Evolutionary conservation across 345 rosid species (phyloP).

Genomic region (Citrus inodora): DNA sequence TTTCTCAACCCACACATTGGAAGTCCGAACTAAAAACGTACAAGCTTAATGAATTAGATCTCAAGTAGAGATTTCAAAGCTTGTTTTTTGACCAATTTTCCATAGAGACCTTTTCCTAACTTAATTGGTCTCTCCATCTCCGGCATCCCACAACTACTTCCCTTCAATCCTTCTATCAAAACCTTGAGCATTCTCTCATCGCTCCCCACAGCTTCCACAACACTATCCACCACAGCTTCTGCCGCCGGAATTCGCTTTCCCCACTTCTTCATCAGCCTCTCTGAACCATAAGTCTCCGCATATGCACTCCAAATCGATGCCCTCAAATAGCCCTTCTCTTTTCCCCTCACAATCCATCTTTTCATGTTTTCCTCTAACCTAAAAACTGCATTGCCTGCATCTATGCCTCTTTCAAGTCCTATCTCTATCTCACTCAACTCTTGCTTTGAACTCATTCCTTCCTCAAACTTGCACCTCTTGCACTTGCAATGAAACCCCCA

Average conservation of each 20-base stretch:
- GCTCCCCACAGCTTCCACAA: conserved; percentile 53
- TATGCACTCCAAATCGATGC: conserved; percentile 80
- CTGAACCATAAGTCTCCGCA: conserved; percentile 46
- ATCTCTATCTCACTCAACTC: conserved; percentile 53
- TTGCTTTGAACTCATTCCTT: conserved; percentile 35
- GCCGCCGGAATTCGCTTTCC: conserved; percentile 58
- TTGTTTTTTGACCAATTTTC: conserved; percentile 73
- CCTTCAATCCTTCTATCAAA: conserved; percentile 41
- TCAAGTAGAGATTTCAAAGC: conserved; percentile 62
- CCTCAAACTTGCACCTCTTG: conserved; percentile 69
- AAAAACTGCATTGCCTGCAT: conserved; percentile 45
- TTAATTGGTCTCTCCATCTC: conserved; percentile 55
- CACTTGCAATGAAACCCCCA: conserved; percentile 82
- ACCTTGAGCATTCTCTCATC: conserved; percentile 65
- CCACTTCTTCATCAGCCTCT: conserved; percentile 60
- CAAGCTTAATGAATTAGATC: conserved; percentile 3
- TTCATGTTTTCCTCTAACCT: conserved; percentile 75
- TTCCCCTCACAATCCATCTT: conserved; percentile 66
- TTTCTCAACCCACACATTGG: too few relatives aligned
- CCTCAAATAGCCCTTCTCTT: conserved; percentile 68
- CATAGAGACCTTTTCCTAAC: conserved; percentile 61
- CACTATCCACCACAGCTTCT: conserved; percentile 51
- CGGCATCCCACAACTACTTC: conserved; percentile 27
- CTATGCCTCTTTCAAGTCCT: conserved; percentile 57
- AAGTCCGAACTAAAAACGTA: too few relatives aligned